Evolutionary conservation across 1,284 basidiomycete species (phyloP), one percentile per base, ranked within the genome.

Genomic region (Puccinia hordei): DNA sequence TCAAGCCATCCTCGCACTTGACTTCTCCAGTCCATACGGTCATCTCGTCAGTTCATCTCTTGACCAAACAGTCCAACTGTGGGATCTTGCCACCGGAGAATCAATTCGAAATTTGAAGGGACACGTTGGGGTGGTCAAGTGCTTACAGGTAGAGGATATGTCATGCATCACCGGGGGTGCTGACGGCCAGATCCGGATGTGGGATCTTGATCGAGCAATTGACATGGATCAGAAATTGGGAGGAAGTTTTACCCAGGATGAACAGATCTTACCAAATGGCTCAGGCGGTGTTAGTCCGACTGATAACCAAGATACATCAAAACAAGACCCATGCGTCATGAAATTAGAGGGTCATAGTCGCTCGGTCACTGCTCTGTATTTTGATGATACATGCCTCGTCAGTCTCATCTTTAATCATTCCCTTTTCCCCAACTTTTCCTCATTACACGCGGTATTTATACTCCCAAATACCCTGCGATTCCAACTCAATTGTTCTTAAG

Each of bases 1-100:
- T 0, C 90, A 90, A 0, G 92, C 94, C 1, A 91, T 99, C 84
- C 91, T 91, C 0, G 91, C 94, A 1, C 89, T 99, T 51, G 96
- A 99, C 87, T 94, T 98, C 85, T 94, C 94, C 24, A 95, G 98
- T 85, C 96, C 96, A 13, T 99, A 99, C 84, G 96, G 95, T 49
- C 93, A 92, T 15, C 89, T 98, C 41, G 94, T 99, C 73, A 93
- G 91, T 66, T 91, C 94, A 1, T 91, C 93, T 0, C 90, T 87
- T 61, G 89, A 90, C 82, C 87, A 88, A 78, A 84, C 86, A 30
- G 87, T 93, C 83, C 89, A 91, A 3, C 90, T 95, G n/a, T 96
- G 93, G 94, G 93, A 95, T 86, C 87, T 95, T 69, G 89, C 93
- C 82, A 88, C 81, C 83, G 88, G 88, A 83, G 88, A 85, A 77